Base-by-base conservation (phyloP, 768 basidiomycete species). In the Mycena epipterygia region DNA sequence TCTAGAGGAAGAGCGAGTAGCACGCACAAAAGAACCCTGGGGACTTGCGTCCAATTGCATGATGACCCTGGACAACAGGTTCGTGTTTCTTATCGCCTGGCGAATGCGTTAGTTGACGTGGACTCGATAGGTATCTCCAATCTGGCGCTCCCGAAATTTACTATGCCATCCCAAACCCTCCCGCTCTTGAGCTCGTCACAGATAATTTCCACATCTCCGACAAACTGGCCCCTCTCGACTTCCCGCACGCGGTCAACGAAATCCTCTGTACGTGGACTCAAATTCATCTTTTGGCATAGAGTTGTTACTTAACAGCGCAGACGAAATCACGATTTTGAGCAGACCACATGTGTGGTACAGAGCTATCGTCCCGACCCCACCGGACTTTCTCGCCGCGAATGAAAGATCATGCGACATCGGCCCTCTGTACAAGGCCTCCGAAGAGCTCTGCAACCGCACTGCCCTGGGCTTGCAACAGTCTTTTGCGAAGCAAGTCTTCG, bases 301-400 rank as follows among this genome's bases (percentile, higher is more conserved):
- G 19, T 33, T 52, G 8, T 41, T 9, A 41, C 13, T 17, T 4
- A 11, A 21, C 5, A 8, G 14, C 32, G 16, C 52, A 55, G 63
- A 30, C 52, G 63, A 64, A 16, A 9, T 64, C 39, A 42, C 41
- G 21, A 42, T 64, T 30, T 1, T 33, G 5, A 33, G 3, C 30
- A 29, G 49, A 23, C 48, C 35, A 5, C 16, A 5, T 16, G 39
- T 41, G 23, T 49, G 61, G 27, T 64, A 64, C 29, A 29, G 39
- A 5, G 52, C 52, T 3, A 21, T 55, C 63, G 63, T 64, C 1
- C 39, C 51, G 3, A 53, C 62, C 19, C 63, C 52, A 3, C 51
- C 63, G 39, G 63, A 64, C 52, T 64, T 64, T n/a, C 63, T 41
- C 11, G 63, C 63, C 27, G 63, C 63, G 35, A 52, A 52, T 19